A percentile compares a stretch with the other conserved stretches of the same genome.
These are phyloP conservation scores for Bipolaris gigantea DNA, from an alignment of 2,329 filamentous ascomycete genomes.

Conservation along the genomic window DNA sequence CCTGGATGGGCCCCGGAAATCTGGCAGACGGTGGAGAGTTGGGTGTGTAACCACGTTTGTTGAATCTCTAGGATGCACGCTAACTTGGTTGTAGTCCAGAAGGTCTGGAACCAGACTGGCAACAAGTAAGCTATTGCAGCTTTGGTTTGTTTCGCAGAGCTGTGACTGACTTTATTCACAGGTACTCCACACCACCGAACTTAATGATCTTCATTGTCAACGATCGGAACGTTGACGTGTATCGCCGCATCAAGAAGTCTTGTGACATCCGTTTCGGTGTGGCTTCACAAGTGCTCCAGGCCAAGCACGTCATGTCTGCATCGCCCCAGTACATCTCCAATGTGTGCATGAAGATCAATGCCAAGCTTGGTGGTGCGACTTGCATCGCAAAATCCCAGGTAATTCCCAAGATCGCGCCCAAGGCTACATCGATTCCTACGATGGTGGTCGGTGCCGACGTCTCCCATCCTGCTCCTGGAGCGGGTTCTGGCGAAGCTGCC, in stretches of 20 bases:
- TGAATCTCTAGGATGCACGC: not conserved
- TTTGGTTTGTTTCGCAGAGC: not conserved
- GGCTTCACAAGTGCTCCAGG: constrained; percentile 79
- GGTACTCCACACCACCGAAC: constrained; percentile 63
- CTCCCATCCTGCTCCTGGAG: constrained; percentile 73
- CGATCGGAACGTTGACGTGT: constrained; percentile 70
- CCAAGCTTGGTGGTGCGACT: constrained; percentile 86
- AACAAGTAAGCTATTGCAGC: constrained; percentile 40
- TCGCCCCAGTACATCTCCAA: constrained; percentile 88
- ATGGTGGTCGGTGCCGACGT: constrained; percentile 92
- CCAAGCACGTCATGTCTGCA: constrained; percentile 67
- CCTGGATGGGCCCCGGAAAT: constrained; percentile 37
- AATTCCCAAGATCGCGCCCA: constrained; percentile 32
- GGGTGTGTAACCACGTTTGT: not conserved
- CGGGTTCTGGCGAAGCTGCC: constrained; percentile 48
- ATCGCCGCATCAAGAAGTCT: constrained; percentile 86
- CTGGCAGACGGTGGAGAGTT: constrained; percentile 50
- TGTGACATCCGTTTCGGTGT: constrained; percentile 84
- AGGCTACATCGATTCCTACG: constrained; percentile 50
- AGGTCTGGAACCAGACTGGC: constrained; percentile 60
- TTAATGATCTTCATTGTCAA: constrained; percentile 79
- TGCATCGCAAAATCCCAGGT: constrained; percentile 52
- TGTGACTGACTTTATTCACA: constrained; percentile 1
- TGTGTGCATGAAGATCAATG: constrained; percentile 94
- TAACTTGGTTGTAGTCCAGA: constrained; percentile 44